Base-by-base conservation (phyloP, 805 yeast genomes). In the Metschnikowia dekortorum region DNA sequence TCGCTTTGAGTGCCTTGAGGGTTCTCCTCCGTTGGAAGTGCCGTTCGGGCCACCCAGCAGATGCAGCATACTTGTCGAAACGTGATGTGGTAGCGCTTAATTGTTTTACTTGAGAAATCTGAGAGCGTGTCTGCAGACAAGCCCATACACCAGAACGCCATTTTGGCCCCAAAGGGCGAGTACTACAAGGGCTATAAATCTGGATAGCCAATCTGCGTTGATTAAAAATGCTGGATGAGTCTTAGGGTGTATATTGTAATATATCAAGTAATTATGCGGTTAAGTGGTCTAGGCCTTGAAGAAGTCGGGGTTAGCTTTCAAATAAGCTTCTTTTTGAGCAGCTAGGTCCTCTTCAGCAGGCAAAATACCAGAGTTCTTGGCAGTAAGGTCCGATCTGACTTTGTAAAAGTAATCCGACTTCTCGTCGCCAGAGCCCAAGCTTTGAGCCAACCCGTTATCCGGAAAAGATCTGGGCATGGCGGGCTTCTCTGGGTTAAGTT, bases 391-490 rank as follows among this genome's bases (percentile, higher is more conserved):
- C 26, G 75, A 71, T 58, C 61, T 69, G 40, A 70, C 76, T 56
- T 71, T 69, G 62, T 70, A 73, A 55, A 72, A 71, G 53, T 54
- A 53, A 48, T 60, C 68, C 36, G 60, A 57, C 51, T 64, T 58
- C 22, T 60, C 59, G 33, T 48, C 51, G 33, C 74, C 74, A 6
- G 87, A 87, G 47, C 96, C 96, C 53, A 87, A 74, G 53, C 80
- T 88, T 63, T 74, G 79, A 60, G 87, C 87, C 58, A 89, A 76
- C 3, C 96, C 96, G 50, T 80, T 85, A 61, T 76, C 75, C 29
- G 94, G 94, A 65, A 76, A 88, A 36, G 82, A 77, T 69, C 95
- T 79, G 49, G 89, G 89, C 70, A 81, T 82, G 47, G 89, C 89
- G 33, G 87, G 86, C 66, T 82, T 77, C 56, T 82, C 89, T 61